Evolutionary conservation across 2,329 filamentous ascomycete genomes (phyloP), one percentile per base, ranked within the genome.

Genomic region (Fusarium haematococcum): DNA sequence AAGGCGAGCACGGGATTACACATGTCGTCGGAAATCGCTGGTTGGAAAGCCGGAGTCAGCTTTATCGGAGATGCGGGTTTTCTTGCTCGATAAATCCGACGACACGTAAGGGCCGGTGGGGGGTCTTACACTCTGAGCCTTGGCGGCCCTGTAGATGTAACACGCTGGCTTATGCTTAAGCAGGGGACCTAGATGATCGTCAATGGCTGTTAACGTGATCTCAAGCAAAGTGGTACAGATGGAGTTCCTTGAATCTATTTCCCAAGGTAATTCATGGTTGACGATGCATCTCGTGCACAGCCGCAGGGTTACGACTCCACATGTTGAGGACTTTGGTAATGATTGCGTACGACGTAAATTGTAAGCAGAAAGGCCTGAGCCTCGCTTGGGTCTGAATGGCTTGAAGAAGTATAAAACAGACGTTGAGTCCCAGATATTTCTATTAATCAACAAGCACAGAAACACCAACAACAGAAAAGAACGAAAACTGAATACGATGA

Each of bases 11-110:
- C 27, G 50, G 50, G 50, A 32, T 32, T 52, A 54, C 18, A 20
- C 50, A 14, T 14, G 6, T 33, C 30, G 3, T 54, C 50, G 50
- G 50, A 32, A 54, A 54, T 54, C 50, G 27, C 50, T 54, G 50
- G 50, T 54, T 54, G 50, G 18, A 54, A 33, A 54, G 27, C 50
- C 50, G 50, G 18, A 33, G 52, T 57, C 52, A 57, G 14, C n/a
- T 18, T 37, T 35, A 37, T 70, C 69, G 63, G 69, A 50, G 37
- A 63, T 71, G 56, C 57, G 57, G 62, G 37, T 11, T 37, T 37
- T n/a, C 33, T 27, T 11, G 5, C 1, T 25, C 18, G 4, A 32
- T 45, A 71, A 70, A 71, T 39, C 69, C 69, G 69, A 63, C 39
- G 67, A 63, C 66, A 48, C 66, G 68, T 65, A 54, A 54, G 20